Base-by-base conservation (phyloP, 257 asterid species). In the Craterostigma plantagineum region DNA sequence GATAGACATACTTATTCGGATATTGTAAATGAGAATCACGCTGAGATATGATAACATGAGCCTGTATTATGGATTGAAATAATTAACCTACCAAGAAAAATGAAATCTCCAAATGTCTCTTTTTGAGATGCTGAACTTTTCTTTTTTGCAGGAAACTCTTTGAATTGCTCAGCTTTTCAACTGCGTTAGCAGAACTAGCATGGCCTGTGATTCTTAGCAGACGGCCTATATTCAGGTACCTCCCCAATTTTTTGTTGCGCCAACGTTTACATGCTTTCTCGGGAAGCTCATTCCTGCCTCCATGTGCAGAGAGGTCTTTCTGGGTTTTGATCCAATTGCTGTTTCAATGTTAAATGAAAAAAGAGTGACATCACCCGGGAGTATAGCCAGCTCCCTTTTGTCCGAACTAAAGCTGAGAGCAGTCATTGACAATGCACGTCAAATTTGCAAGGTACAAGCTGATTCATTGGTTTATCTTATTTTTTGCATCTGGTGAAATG, bases 351-450 rank as follows among this genome's bases (percentile, higher is more conserved):
- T 79, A 51, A 83, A 76, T 62, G 95, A 87, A 63, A 87, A 82
- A 78, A 87, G 79, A 72, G 58, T 87, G 30, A 41, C 73, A 14
- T 11, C 68, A 11, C 66, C 79, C 38, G 98, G 92, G 62, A 74
- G 77, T 54, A 76, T 69, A 48, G 90, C 82, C 35, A 76, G 72
- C 73, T 57, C 86, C 55, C 98, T 82, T 63, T 64, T 87, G 46
- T 80, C 93, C 40, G 98, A 79, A 63, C 42, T 76, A 40, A 87
- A 82, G 72, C 71, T 87, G 45, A 76, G 95, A 39, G 76, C 83
- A 43, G 71, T 82, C 52, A 72, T 76, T 46, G 98, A 87, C 68
- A 87, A 87, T 70, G 93, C 93, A 34, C 92, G 98, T 44, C 92
- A 79, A 61, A 52, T 76, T 47, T 82, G 93, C 58, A 79, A 71